phyloP scores from a whole-genome alignment of 805 yeast genomes.

The Hanseniaspora hatyaiensis region DNA sequence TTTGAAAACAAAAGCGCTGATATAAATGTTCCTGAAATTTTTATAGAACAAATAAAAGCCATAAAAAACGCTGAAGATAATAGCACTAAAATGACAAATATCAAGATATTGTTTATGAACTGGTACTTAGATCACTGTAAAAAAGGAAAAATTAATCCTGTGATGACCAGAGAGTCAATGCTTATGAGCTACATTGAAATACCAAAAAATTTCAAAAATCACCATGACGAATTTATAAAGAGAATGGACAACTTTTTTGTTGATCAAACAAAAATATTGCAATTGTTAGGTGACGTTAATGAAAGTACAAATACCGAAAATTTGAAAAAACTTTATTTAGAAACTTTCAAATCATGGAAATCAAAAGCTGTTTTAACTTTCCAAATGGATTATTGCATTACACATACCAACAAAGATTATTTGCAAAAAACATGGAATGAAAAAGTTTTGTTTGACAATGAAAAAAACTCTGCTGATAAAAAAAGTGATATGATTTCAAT shows the following conservation, averaged over 20 bases:
- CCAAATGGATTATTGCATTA: background rate
- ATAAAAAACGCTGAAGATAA: background rate
- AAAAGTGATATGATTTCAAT: background rate
- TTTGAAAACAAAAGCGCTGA: no score
- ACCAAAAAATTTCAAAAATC: background rate
- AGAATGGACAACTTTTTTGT: constrained; percentile 5
- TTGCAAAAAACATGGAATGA: constrained; percentile 13
- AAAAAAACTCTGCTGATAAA: background rate
- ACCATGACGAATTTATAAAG: background rate
- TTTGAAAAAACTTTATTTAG: background rate
- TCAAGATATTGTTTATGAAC: background rate
- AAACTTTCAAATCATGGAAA: constrained; percentile 11
- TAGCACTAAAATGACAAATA: background rate
- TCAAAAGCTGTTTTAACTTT: background rate
- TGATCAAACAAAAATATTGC: background rate
- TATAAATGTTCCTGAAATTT: background rate
- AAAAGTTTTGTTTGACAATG: background rate
- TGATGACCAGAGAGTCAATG: background rate
- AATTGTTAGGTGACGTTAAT: background rate
- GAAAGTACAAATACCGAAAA: background rate
- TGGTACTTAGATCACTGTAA: constrained; percentile 9
- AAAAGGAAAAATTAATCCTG: background rate
- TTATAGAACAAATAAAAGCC: background rate
- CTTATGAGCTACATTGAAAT: background rate
- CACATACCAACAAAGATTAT: background rate